phyloP scores from a whole-genome alignment of 306 rosid genomes.

The Cotoneaster glaucophyllus region DNA sequence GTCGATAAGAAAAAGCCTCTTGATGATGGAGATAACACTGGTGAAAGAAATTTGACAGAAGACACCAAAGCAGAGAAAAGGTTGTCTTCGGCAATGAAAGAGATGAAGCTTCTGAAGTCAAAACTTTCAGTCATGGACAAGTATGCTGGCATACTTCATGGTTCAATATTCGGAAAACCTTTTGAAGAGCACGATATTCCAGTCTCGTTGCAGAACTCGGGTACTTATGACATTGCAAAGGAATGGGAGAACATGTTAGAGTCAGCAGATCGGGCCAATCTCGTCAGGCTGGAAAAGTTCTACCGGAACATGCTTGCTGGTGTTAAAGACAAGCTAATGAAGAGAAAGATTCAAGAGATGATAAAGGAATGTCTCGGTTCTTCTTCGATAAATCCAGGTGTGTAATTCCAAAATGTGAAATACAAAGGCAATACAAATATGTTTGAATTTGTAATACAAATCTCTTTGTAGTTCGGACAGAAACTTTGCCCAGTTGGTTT shows the following conservation, averaged over 20 bases:
- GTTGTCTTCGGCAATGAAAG: conserved; percentile 44
- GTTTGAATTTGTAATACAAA: neutral
- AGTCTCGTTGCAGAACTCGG: conserved; percentile 39
- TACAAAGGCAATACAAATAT: neutral
- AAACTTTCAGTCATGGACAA: conserved; percentile 56
- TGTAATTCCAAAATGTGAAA: neutral
- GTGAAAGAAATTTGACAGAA: conserved; percentile 25
- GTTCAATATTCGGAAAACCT: conserved; percentile 72
- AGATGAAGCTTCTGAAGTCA: conserved; percentile 54
- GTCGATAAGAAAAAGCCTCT: conserved; percentile 1
- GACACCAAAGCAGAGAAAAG: conserved; percentile 39
- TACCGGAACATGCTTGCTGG: conserved; percentile 59
- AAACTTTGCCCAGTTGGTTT: neutral
- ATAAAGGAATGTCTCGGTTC: conserved; percentile 59
- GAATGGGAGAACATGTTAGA: conserved; percentile 90
- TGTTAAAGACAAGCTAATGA: conserved; percentile 71
- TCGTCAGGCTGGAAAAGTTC: conserved; percentile 58
- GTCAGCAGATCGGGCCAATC: conserved; percentile 52
- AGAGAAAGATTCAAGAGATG: conserved; percentile 66
- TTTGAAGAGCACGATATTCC: conserved; percentile 69
- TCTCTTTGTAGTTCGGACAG: neutral
- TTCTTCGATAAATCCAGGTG: conserved; percentile 5
- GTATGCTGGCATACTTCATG: conserved; percentile 75
- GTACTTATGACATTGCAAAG: conserved; percentile 52
- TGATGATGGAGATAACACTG: conserved; percentile 22